Base-by-base conservation (phyloP, 2,329 filamentous ascomycete genomes). In the Juglanconis sp. region DNA sequence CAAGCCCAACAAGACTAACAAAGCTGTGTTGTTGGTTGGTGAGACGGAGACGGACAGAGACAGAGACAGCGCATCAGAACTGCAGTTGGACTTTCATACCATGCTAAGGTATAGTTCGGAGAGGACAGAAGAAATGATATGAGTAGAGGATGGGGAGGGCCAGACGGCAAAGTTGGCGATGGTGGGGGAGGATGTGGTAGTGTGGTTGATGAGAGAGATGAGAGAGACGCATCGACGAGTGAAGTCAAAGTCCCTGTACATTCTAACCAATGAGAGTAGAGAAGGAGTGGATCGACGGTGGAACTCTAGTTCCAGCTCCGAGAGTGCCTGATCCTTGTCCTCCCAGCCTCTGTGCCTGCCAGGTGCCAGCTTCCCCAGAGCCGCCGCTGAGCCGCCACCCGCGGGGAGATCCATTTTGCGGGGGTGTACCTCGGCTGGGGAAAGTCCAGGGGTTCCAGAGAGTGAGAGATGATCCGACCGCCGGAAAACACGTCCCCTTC, bases 301-400 rank as follows among this genome's bases (percentile, higher is more conserved):
- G 48, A 57, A 57, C 30, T 50, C 24, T 57, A 32, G 5, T 57
- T 51, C 55, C 55, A 51, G 55, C 32, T 57, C 55, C 55, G 55
- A 57, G 17, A 9, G 30, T 13, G 34, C 10, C 30, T 1, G 36
- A 40, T 56, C 34, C 46, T 13, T 30, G 49, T 40, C 32, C 35
- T 31, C 46, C 9, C 11, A 24, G 24, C 24, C 24, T 24, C 24
- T 24, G 24, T 24, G 24, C 24, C 24, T 24, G 24, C 24, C 24
- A 24, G 24, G 32, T 17, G 34, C 17, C 24, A 34, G 17, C 34
- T 40, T 40, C 55, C 55, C 47, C 46, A 38, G 54, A 40, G 53
- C 36, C 52, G 35, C 5, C 36, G 17, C 30, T 24, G 17, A 17
- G 44, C 42, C 53, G 24, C 36, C 15, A 24, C 34, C 17, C 6